Conservation (phyloP, 352 stramenopile genomes). For the Pythium periplocum region DNA sequence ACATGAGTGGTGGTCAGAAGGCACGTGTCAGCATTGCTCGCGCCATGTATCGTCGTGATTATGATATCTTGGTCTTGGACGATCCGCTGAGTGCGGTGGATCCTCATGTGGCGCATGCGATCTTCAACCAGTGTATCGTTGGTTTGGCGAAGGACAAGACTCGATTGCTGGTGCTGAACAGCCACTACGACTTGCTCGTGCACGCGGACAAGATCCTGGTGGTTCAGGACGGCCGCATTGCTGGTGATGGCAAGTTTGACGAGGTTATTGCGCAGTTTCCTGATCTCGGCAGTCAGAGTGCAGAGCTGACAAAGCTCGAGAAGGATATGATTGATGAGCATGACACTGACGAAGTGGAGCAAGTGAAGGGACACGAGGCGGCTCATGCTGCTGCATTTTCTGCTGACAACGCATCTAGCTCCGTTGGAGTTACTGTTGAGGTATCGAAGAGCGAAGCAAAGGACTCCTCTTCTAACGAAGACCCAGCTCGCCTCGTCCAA, state of each 20-base stretch:
- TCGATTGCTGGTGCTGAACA: slow-evolving; percentile 81
- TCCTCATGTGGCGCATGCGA: slow-evolving; percentile 30
- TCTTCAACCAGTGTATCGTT: slow-evolving; percentile 35
- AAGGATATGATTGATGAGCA: slow-evolving; percentile 4
- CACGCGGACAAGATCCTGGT: slow-evolving; percentile 28
- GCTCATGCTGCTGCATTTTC: not conserved
- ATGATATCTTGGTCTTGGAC: slow-evolving; percentile 37
- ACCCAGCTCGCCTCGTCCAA: slow-evolving; percentile 10
- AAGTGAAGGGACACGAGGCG: slow-evolving; percentile 10
- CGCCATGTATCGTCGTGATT: slow-evolving; percentile 25
- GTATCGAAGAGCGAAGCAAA: not conserved
- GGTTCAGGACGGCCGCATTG: slow-evolving; percentile 20
- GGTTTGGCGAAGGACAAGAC: slow-evolving; percentile 29
- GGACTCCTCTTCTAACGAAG: not conserved
- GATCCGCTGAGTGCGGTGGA: slow-evolving; percentile 40
- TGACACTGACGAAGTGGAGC: slow-evolving; percentile 7
- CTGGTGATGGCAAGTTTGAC: slow-evolving; percentile 18
- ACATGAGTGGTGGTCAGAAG: slow-evolving; percentile 35
- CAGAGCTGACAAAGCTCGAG: slow-evolving; percentile 2
- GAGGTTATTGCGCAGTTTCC: slow-evolving; percentile 22
- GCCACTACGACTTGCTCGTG: slow-evolving; percentile 23
- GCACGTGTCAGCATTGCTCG: slow-evolving; percentile 27
- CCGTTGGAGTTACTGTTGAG: not conserved
- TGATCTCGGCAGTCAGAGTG: not conserved
- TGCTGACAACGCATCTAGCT: not conserved